Base-by-base conservation (phyloP, 2,329 filamentous ascomycete species). In the Neonectria coccinea region DNA sequence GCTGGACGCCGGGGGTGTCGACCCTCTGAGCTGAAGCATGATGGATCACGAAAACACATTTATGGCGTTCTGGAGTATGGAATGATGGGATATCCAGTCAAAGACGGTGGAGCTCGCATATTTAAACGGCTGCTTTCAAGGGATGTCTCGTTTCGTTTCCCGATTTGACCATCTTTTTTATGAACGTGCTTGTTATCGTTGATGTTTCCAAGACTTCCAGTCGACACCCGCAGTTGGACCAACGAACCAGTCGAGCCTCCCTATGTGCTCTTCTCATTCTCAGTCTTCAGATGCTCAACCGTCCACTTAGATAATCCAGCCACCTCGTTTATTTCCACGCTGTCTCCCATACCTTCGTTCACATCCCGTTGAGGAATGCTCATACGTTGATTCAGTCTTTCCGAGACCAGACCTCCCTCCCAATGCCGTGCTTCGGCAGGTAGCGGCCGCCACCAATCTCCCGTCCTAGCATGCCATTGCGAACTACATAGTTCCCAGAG, bases 401-500 rank as follows among this genome's bases (percentile, higher is more conserved):
- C 64, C 12, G 76, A 75, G 8, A 70, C 68, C 11, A 59, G 31
- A 7, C 78, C 76, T 8, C 78, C 77, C 74, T 93, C 91, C 91
- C 91, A 93, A 70, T 89, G 85, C 52, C 92, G 79, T 9, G 88
- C 86, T 65, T 91, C 88, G 0, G 76, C 67, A 0, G 89, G 85
- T 42, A 94, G 74, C 3, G 92, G 92, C 66, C 85, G 85, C 91
- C 92, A 94, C 91, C 92, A 94, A 7, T 83, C 79, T 4, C 85
- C 86, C 4, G 79, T 81, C 51, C 91, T 80, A 3, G 84, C 84
- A 80, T 93, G 92, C 92, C 92, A 95, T 65, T 85, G 82, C 41
- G 82, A 83, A 18, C 91, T 88, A 76, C 92, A 95, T 75, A 96
- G 88, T 79, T 96, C 92, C 92, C 92, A 96, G 3, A 96, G 80